Conservation (phyloP, 805 yeast species). For the Limtongia smithiae region DNA sequence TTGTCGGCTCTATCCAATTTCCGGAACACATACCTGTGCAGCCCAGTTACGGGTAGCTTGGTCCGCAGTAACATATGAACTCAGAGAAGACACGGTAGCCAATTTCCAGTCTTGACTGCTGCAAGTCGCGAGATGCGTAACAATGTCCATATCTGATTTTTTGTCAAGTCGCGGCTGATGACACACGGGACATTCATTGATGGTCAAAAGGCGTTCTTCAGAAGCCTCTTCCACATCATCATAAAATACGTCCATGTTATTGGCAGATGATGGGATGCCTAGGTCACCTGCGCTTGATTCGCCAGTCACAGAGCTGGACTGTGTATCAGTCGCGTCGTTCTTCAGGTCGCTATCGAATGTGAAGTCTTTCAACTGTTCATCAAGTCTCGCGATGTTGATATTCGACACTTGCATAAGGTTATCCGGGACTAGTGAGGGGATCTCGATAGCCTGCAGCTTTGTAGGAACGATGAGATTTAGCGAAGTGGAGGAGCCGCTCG, state of each 20-base stretch:
- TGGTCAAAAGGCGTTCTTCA: constrained; percentile 49
- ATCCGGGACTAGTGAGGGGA: no score
- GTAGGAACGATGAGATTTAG: neutral
- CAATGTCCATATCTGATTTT: constrained; percentile 60
- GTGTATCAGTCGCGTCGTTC: neutral
- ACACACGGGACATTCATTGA: constrained; percentile 80
- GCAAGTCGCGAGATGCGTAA: constrained; percentile 87
- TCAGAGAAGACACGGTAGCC: constrained; percentile 58
- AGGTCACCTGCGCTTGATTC: neutral
- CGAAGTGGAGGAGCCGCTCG: neutral
- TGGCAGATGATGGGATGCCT: neutral
- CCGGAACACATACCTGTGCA: constrained; percentile 44
- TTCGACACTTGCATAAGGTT: no score
- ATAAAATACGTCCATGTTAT: constrained; percentile 1
- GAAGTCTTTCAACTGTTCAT: no score
- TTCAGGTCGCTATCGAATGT: no score
- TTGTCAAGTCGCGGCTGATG: constrained; percentile 53
- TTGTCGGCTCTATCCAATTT: neutral
- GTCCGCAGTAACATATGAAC: constrained; percentile 71
- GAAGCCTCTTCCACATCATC: constrained; percentile 12
- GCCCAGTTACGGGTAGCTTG: constrained; percentile 89
- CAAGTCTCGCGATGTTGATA: no score
- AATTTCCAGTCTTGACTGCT: constrained; percentile 72
- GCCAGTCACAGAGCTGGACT: no score
- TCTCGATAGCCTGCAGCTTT: neutral